Evolutionary conservation across 495 filamentous ascomycete genomes (phyloP).

Genomic region (Ascobolus immersus): DNA sequence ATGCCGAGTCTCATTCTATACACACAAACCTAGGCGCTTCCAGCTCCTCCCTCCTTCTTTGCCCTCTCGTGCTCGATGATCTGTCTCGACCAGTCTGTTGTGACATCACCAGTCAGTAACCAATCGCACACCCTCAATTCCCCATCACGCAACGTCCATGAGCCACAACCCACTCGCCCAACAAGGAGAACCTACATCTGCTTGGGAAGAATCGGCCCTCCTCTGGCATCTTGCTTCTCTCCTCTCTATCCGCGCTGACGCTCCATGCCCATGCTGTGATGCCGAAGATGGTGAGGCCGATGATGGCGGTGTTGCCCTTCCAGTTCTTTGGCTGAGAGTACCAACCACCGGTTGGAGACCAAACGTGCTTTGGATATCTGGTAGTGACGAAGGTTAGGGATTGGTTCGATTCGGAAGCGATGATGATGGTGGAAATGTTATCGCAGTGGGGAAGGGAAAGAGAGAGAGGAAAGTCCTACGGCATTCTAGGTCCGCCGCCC

Average conservation of each 20-base stretch:
- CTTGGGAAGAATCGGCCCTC: constrained; percentile 74
- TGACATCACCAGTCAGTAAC: constrained; percentile 2
- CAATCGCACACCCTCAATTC: constrained; percentile 4
- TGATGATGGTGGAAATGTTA: too few species aligned
- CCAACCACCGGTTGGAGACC: constrained; percentile 96
- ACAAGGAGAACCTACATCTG: constrained; percentile 47
- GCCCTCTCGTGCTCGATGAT: constrained; percentile 66
- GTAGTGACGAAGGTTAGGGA: constrained; percentile 5
- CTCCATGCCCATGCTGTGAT: constrained; percentile 51
- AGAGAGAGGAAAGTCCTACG: too few species aligned
- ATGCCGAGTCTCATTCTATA: background rate
- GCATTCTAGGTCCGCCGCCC: too few species aligned
- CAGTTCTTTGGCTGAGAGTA: constrained; percentile 85
- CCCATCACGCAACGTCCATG: constrained; percentile 2
- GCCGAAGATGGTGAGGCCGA: constrained; percentile 43
- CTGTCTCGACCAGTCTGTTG: constrained; percentile 64
- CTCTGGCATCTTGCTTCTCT: constrained; percentile 64
- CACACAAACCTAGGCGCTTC: background rate
- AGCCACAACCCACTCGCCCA: too few species aligned
- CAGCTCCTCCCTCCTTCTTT: constrained; percentile 24
- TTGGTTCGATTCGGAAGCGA: too few species aligned
- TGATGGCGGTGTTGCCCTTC: constrained; percentile 78
- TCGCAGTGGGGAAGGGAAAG: too few species aligned
- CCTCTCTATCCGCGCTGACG: constrained; percentile 59
- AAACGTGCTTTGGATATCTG: constrained; percentile 97